Base-by-base conservation (phyloP, 768 basidiomycete species). In the Serendipita indica region DNA sequence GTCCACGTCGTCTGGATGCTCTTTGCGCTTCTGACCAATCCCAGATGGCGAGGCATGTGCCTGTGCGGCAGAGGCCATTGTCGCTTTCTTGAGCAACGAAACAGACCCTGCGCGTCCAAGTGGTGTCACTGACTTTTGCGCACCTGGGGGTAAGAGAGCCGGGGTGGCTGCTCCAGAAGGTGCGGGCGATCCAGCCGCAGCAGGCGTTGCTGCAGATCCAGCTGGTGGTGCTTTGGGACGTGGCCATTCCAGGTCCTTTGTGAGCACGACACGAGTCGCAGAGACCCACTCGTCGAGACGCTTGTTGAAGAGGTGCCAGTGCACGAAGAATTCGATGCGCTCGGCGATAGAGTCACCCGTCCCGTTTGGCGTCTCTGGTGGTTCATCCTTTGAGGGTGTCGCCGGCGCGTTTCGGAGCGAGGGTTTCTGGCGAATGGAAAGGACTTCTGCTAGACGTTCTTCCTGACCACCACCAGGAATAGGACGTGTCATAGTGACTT, bases 241-340 rank as follows among this genome's bases (percentile, higher is more conserved):
- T 2, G 96, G 94, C 91, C 89, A 94, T 70, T 98, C 92, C 63
- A 99, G 78, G 67, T 96, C 92, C 63, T 84, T 78, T 60, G 73
- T 77, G 43, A 93, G 75, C 39, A 98, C 79, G 59, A 99, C 78
- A 37, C 94, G 81, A 1, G 87, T 84, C 14, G 88, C 89, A 13
- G 86, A 73, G 22, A 99, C 85, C 96, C 96, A 99, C 58, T 96
- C 96, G 68, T 99, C 96, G 37, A 98, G 76, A 62, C 96, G 92
- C 70, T 99, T 99, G 76, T 99, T 99, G 78, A 97, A 98, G 63
- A 89, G 82, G 65, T 97, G 91, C 84, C 94, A 99, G 67, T 99
- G 96, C 18, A 98, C 90, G 67, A 98, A 99, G 75, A 83, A 98
- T 70, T 98, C 93, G 69, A 81, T 79, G 65, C 86, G 83, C 69